Conservation (phyloP, 1,284 basidiomycete species). For the Erythrobasidium hasegawianum region DNA sequence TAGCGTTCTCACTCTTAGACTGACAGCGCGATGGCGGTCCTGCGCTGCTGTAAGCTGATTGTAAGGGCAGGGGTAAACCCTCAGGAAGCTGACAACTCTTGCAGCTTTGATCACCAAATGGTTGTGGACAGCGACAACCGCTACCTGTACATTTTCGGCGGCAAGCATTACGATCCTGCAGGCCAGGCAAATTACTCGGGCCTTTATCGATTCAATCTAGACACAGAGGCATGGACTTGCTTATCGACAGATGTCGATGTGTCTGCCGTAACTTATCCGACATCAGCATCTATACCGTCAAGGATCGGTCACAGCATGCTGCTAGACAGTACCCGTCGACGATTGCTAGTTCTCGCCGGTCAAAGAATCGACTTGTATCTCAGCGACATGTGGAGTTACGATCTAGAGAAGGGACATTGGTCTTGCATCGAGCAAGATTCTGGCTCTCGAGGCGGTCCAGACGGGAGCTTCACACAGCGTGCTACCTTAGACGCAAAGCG, state of each 20-base stretch:
- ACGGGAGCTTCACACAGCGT: slow-evolving; percentile 48
- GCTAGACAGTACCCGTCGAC: slow-evolving; percentile 41
- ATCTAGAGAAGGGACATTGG: slow-evolving; percentile 42
- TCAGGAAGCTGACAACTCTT: not conserved
- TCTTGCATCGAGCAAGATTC: slow-evolving; percentile 41
- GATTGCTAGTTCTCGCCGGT: slow-evolving; percentile 48
- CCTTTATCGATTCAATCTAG: slow-evolving; percentile 49
- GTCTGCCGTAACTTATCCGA: slow-evolving; percentile 38
- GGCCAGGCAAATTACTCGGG: slow-evolving; percentile 41
- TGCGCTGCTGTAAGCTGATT: slow-evolving; percentile 45
- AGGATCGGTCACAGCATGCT: slow-evolving; percentile 49
- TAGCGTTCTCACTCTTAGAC: no score
- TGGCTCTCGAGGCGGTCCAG: slow-evolving; percentile 41
- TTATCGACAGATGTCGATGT: not conserved
- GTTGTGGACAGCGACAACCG: slow-evolving; percentile 44
- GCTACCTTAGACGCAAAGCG: slow-evolving; percentile 45
- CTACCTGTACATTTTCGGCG: slow-evolving; percentile 50
- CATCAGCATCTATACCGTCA: slow-evolving; percentile 39
- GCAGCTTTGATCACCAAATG: slow-evolving; percentile 48
- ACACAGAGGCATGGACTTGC: slow-evolving; percentile 43
- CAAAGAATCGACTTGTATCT: slow-evolving; percentile 47
- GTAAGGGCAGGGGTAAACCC: no score
- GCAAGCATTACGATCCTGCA: slow-evolving; percentile 44
- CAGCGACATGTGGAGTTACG: slow-evolving; percentile 48
- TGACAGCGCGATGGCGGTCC: slow-evolving; percentile 46